These are phyloP conservation scores for Solanum tarapatanum DNA, from an alignment of 257 asterid species.

Conservation along the genomic window DNA sequence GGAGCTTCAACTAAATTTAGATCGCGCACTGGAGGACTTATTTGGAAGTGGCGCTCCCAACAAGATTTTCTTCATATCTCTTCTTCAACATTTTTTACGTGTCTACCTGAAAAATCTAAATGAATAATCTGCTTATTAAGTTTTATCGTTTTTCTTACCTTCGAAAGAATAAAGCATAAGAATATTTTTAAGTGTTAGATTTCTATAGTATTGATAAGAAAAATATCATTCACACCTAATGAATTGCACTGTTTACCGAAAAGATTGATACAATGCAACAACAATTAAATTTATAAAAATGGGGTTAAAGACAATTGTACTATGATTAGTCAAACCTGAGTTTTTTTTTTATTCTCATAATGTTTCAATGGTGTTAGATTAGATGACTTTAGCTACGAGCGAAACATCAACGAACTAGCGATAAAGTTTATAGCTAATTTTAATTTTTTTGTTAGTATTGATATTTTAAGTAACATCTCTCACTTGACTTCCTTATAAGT, in stretches of 20 bases:
- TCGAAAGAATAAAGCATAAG: background rate
- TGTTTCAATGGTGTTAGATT: background rate
- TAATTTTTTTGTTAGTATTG: background rate
- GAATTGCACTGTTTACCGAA: background rate
- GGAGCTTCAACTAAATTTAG: too few species aligned
- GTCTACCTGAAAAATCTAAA: background rate
- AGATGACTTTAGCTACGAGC: too few species aligned
- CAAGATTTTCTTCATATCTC: background rate
- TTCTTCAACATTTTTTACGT: background rate
- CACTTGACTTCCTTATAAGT: background rate
- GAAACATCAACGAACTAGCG: too few species aligned
- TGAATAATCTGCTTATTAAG: too few species aligned
- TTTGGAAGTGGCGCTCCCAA: background rate
- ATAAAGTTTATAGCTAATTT: too few species aligned
- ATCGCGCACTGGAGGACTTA: too few species aligned
- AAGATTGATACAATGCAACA: background rate
- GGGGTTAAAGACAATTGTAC: background rate
- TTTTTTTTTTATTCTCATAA: background rate
- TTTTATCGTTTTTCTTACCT: background rate
- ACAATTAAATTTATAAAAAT: background rate
- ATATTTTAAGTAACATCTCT: background rate
- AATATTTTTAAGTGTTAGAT: background rate
- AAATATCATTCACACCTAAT: background rate
- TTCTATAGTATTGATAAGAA: background rate
- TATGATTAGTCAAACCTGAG: background rate